Conservation (phyloP, 2,329 filamentous ascomycete genomes). For the Hypoxylon sp. region DNA sequence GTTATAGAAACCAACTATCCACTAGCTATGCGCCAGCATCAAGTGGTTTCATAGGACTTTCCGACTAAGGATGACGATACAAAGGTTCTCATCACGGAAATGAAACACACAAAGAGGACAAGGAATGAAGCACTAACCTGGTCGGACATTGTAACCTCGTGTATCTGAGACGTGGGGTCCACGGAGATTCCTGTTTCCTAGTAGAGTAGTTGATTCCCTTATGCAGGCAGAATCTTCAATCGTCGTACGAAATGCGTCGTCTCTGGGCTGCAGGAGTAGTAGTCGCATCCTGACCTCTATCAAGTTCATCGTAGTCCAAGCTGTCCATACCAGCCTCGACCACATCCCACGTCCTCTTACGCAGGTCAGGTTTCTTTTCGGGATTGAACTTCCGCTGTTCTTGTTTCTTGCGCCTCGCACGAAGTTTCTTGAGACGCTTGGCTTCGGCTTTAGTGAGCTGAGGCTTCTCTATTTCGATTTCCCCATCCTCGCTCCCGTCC, state of each 20-base stretch:
- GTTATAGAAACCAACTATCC: slow-evolving; percentile 47
- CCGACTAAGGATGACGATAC: slow-evolving; percentile 99
- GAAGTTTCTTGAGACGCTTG: slow-evolving; percentile 56
- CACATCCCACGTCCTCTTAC: slow-evolving; percentile 77
- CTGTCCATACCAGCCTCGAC: slow-evolving; percentile 73
- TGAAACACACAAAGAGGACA: slow-evolving; percentile 15
- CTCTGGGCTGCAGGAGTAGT: slow-evolving; percentile 57
- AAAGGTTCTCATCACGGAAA: slow-evolving; percentile 83
- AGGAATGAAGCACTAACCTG: slow-evolving; percentile 48
- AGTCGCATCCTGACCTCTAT: slow-evolving; percentile 42
- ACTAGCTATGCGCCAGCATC: slow-evolving; percentile 52
- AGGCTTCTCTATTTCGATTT: slow-evolving; percentile 53
- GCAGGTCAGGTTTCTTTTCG: slow-evolving; percentile 69
- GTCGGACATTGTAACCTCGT: slow-evolving; percentile 15
- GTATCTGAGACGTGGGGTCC: slow-evolving; percentile 1
- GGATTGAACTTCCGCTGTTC: slow-evolving; percentile 60
- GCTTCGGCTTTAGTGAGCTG: slow-evolving; percentile 48
- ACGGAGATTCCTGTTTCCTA: background rate
- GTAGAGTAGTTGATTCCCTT: slow-evolving; percentile 7
- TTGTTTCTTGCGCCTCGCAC: slow-evolving; percentile 57
- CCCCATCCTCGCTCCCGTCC: slow-evolving; percentile 54
- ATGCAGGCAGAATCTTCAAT: slow-evolving; percentile 51
- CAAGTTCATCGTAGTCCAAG: slow-evolving; percentile 71
- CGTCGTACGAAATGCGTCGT: slow-evolving; percentile 64
- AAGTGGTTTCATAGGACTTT: slow-evolving; percentile 63